Conservation (phyloP, 805 yeast genomes). For the Saccharomycopsis babjevae region DNA sequence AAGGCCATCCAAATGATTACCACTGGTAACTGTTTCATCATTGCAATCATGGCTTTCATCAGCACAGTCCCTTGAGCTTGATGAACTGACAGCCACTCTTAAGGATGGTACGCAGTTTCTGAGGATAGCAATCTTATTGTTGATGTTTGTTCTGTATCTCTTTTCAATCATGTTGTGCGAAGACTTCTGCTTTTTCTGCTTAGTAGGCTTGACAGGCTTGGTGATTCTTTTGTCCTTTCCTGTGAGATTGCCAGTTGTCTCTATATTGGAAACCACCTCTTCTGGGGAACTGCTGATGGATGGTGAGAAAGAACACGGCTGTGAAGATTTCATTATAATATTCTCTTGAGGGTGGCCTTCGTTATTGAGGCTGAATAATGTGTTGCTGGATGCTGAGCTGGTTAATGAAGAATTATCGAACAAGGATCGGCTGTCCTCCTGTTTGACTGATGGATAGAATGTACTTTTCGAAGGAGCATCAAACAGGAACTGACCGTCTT, state of each 20-base stretch:
- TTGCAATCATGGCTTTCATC: constrained; percentile 24
- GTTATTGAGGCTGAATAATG: background rate
- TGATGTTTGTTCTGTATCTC: constrained; percentile 61
- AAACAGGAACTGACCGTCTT: background rate
- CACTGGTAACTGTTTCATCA: constrained; percentile 45
- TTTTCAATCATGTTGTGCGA: constrained; percentile 67
- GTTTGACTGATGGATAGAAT: background rate
- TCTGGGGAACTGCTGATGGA: constrained; percentile 5
- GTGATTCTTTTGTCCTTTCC: background rate
- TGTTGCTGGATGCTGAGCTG: background rate
- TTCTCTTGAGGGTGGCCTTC: background rate
- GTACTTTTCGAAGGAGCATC: background rate
- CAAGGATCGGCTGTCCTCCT: background rate
- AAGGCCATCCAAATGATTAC: constrained; percentile 53
- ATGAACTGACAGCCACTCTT: constrained; percentile 33
- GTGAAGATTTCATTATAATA: background rate
- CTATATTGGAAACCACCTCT: constrained; percentile 3
- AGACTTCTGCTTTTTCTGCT: constrained; percentile 40
- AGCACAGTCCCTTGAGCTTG: constrained; percentile 29
- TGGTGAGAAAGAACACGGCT: constrained; percentile 3
- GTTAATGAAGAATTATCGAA: background rate
- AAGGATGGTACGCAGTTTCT: constrained; percentile 60
- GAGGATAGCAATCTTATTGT: constrained; percentile 52
- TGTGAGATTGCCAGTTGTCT: background rate
- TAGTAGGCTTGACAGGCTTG: background rate